These are phyloP conservation scores for Dothistroma pini DNA, from an alignment of 2,329 filamentous ascomycete genomes.

Conservation along the genomic window DNA sequence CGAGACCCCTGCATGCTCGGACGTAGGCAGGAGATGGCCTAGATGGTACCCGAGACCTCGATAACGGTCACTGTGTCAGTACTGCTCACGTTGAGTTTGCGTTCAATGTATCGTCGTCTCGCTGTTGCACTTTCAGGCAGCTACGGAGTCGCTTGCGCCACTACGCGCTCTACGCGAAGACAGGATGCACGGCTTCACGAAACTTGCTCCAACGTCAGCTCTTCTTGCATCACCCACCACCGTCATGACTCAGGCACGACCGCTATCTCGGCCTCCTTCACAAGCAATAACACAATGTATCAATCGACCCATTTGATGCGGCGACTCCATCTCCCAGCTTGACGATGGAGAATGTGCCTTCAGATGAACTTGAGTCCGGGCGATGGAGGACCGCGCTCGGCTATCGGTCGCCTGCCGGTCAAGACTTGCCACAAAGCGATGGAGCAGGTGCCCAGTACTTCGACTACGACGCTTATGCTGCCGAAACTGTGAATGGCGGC, in stretches of 20 bases:
- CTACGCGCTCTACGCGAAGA: too few relatives aligned
- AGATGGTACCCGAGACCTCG: too few relatives aligned
- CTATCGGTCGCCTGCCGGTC: not conserved
- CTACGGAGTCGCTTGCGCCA: too few relatives aligned
- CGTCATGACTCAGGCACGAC: not conserved
- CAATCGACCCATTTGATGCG: not conserved
- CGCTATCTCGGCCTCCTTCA: not conserved
- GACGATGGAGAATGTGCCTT: not conserved
- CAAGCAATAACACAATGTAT: not conserved
- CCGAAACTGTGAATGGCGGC: not conserved
- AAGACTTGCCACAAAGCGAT: not conserved
- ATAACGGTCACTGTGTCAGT: too few relatives aligned
- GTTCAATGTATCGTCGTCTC: not conserved
- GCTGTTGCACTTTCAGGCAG: not conserved
- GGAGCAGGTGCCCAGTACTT: conserved; percentile 3
- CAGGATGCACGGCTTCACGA: not conserved
- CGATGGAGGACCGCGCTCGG: not conserved
- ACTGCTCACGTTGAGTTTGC: too few relatives aligned
- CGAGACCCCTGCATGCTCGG: too few relatives aligned
- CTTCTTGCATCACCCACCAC: not conserved
- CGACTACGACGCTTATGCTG: conserved; percentile 6
- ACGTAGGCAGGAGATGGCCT: too few relatives aligned
- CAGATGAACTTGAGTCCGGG: not conserved
- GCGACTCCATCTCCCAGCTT: not conserved
- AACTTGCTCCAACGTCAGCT: not conserved